phyloP scores from a whole-genome alignment of 225 moss, liverwort and hornwort genomes.

The Sphagnum tenellum region DNA sequence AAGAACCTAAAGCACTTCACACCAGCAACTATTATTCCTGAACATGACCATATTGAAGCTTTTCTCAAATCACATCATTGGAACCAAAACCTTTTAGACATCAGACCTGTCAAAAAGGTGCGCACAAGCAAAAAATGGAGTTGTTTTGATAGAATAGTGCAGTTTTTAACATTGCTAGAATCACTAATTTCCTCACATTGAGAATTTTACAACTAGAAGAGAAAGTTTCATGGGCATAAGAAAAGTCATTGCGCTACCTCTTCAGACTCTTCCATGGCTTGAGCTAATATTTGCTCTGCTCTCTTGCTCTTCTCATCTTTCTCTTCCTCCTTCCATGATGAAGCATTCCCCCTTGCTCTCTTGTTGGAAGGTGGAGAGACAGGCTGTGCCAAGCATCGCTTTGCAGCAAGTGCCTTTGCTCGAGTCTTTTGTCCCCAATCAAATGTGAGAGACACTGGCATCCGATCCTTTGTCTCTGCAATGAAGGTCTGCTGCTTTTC shows the following conservation, averaged over 20 bases:
- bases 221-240: too few species aligned
- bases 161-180: too few species aligned
- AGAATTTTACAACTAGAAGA: too few species aligned
- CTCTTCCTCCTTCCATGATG: conserved; percentile 75
- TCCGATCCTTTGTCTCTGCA: conserved; percentile 69
- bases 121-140: too few species aligned
- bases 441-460: conserved; percentile 72
- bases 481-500: conserved; percentile 36
- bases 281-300: conserved; percentile 89
- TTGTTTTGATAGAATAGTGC: too few species aligned
- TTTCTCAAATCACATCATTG: too few species aligned
- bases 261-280: conserved; percentile 68
- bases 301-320: conserved; percentile 86
- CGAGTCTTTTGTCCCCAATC: conserved; percentile 74
- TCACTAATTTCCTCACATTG: too few species aligned
- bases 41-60: too few species aligned
- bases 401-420: conserved; percentile 65
- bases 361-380: conserved; percentile 44
- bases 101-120: too few species aligned
- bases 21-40: too few species aligned
- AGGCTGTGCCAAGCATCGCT: conserved; percentile 57
- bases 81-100: too few species aligned
- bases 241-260: conserved; percentile 3
- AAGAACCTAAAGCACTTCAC: too few species aligned
- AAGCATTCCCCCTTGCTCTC: conserved; percentile 42